These are phyloP conservation scores for Candida smagusa DNA, from an alignment of 1,139 yeast species.

Conservation along the genomic window DNA sequence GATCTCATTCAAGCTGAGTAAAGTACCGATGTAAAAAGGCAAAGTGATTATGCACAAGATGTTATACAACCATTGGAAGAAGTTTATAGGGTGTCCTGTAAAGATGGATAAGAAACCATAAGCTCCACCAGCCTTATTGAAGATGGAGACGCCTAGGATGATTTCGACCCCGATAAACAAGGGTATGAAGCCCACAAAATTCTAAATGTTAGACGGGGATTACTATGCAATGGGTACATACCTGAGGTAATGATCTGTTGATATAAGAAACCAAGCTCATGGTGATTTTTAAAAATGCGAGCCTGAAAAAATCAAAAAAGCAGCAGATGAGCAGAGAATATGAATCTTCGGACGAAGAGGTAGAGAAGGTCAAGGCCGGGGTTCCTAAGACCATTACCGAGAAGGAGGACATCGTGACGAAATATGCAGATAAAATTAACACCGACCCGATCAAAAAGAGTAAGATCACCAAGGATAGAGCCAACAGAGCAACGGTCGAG, in stretches of 20 bases:
- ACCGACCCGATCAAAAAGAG: constrained; percentile 59
- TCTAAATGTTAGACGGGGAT: background rate
- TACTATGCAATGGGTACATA: constrained; percentile 4
- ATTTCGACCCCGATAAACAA: constrained; percentile 86
- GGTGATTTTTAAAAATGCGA: background rate
- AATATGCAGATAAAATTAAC: constrained; percentile 61
- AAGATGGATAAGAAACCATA: constrained; percentile 84
- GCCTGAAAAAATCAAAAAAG: constrained; percentile 1
- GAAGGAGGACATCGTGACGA: constrained; percentile 58
- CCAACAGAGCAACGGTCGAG: constrained; percentile 94
- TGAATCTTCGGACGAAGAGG: constrained; percentile 3
- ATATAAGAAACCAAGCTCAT: constrained; percentile 6
- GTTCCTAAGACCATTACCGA: constrained; percentile 29
- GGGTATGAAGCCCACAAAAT: constrained; percentile 52
- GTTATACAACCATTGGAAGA: constrained; percentile 82
- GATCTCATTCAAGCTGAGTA: constrained; percentile 33
- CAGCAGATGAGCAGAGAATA: constrained; percentile 1
- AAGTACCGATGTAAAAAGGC: constrained; percentile 66
- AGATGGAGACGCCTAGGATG: constrained; percentile 70
- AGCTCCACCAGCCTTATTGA: constrained; percentile 86
- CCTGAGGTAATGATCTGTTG: constrained; percentile 10
- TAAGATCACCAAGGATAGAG: constrained; percentile 69
- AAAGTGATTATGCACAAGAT: constrained; percentile 59
- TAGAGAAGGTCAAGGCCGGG: background rate
- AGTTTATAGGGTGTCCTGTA: constrained; percentile 84